Percentiles rank a stretch among this genome's conserved stretches.
phyloP scores from a whole-genome alignment of 257 asterid species.

The Rauvolfia tetraphylla region DNA sequence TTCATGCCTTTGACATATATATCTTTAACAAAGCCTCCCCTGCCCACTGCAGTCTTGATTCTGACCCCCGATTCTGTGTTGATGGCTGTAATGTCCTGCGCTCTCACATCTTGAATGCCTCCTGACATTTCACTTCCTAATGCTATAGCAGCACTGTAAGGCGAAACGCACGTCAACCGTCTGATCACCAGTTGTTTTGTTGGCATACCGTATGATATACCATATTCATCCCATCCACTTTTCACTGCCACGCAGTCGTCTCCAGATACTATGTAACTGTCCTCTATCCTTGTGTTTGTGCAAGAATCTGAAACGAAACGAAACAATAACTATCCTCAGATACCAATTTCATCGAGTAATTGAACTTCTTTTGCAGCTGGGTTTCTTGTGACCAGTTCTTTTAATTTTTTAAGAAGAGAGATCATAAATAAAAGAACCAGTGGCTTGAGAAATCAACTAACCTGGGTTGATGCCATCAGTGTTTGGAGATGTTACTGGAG shows the following conservation, averaged over 20 bases:
- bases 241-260: constrained; percentile 83
- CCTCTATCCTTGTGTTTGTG: constrained; percentile 74
- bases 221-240: constrained; percentile 94
- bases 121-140: constrained; percentile 94
- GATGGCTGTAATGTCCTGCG: constrained; percentile 64
- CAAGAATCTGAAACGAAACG: constrained; percentile 60
- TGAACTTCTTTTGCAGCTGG: neutral
- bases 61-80: constrained; percentile 74
- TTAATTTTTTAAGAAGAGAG: neutral
- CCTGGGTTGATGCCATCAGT: constrained; percentile 96
- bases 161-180: constrained; percentile 84
- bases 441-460: constrained; percentile 6
- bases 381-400: neutral
- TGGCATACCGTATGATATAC: constrained; percentile 75
- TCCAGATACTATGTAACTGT: constrained; percentile 69
- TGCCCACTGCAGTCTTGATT: constrained; percentile 68
- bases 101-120: constrained; percentile 77
- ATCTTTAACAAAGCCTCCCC: constrained; percentile 74
- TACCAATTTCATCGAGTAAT: neutral
- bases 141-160: constrained; percentile 85
- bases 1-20: constrained; percentile 68
- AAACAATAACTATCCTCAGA: neutral
- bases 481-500: constrained; percentile 87
- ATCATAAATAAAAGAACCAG: neutral
- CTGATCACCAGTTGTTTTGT: constrained; percentile 57